Evolutionary conservation across 306 rosid species (phyloP).

Genomic region (Cucumis cinereus): DNA sequence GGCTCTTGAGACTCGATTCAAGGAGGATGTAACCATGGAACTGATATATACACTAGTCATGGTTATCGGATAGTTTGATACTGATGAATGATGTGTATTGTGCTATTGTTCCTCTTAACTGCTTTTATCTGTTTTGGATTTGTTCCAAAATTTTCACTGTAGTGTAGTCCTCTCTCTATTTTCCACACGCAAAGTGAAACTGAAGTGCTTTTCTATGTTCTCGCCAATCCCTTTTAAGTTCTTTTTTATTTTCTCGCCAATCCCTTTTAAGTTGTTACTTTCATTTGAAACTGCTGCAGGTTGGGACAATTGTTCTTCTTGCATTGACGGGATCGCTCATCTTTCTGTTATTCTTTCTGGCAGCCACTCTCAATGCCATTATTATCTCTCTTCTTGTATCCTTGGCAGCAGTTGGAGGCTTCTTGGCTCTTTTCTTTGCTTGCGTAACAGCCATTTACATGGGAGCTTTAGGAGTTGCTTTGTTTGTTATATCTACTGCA

Average conservation of each 20-base stretch:
- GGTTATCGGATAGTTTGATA: neutral
- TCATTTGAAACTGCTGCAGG: slow-evolving; percentile 34
- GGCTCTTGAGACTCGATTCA: neutral
- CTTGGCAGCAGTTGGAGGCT: slow-evolving; percentile 89
- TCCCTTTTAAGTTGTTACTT: neutral
- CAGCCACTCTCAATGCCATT: slow-evolving; percentile 72
- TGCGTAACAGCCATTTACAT: slow-evolving; percentile 52
- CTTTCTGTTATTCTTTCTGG: slow-evolving; percentile 71
- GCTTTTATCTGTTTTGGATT: neutral
- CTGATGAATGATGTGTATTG: neutral
- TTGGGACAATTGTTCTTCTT: slow-evolving; percentile 49
- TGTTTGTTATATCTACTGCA: slow-evolving; percentile 42
- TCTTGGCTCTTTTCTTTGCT: slow-evolving; percentile 81
- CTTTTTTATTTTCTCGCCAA: neutral
- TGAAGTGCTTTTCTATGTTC: neutral
- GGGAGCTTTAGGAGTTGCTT: slow-evolving; percentile 70
- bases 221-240: neutral
- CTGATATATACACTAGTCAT: neutral
- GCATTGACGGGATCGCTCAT: slow-evolving; percentile 67
- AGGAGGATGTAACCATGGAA: neutral
- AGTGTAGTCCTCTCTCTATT: neutral
- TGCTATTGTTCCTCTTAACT: neutral
- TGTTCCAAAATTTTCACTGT: neutral
- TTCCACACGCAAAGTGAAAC: neutral
- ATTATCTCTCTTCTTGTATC: slow-evolving; percentile 57